phyloP scores from a whole-genome alignment of 1,284 basidiomycete species.

The Grifola frondosa region DNA sequence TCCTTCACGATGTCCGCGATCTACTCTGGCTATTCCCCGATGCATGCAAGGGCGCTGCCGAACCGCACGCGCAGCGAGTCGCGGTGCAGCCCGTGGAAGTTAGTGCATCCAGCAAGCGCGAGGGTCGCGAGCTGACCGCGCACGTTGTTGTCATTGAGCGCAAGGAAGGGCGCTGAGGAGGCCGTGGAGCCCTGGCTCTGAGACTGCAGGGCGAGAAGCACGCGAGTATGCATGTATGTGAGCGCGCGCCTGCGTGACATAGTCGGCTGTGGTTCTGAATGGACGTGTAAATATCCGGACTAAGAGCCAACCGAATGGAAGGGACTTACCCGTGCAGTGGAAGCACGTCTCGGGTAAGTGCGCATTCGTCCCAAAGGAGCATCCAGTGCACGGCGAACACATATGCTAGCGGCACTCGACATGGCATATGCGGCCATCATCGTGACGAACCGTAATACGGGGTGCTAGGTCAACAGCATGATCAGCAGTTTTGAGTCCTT shows the following conservation, averaged over 20 bases:
- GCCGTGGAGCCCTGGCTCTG: too few relatives aligned
- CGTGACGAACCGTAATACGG: too few relatives aligned
- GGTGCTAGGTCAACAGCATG: too few relatives aligned
- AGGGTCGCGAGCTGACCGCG: conserved; percentile 36
- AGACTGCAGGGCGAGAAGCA: conserved; percentile 26
- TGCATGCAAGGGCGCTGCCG: conserved; percentile 28
- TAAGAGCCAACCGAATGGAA: too few relatives aligned
- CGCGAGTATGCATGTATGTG: conserved; percentile 33
- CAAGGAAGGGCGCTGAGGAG: too few relatives aligned
- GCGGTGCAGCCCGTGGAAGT: conserved; percentile 28
- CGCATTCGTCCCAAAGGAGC: too few relatives aligned
- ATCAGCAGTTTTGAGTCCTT: too few relatives aligned
- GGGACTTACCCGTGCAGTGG: too few relatives aligned
- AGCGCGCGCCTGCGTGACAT: conserved; percentile 39
- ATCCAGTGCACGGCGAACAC: too few relatives aligned
- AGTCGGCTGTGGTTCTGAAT: conserved; percentile 37
- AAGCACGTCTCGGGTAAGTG: too few relatives aligned
- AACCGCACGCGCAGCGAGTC: conserved; percentile 32
- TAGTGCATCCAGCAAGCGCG: conserved; percentile 34
- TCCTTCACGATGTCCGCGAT: conserved; percentile 33
- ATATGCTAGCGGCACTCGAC: too few relatives aligned
- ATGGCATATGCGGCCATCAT: too few relatives aligned
- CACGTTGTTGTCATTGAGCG: conserved; percentile 27
- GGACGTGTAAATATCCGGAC: conserved; percentile 1
- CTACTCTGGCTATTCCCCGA: conserved; percentile 31